Evolutionary conservation across 805 yeast genomes (phyloP).

Genomic region (Barnettozyma pratensis): DNA sequence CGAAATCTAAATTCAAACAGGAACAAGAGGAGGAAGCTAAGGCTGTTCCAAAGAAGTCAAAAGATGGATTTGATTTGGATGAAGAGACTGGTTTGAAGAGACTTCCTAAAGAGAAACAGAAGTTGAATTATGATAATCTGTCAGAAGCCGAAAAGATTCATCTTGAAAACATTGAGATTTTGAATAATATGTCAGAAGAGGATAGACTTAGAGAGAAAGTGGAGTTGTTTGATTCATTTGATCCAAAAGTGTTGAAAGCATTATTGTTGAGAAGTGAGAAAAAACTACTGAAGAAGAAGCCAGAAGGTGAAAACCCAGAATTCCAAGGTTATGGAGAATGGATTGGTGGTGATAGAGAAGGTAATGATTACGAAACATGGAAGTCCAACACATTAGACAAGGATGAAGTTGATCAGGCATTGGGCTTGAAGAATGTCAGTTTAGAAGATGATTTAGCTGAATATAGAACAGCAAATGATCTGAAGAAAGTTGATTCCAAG

Average conservation of each 20-base stretch:
- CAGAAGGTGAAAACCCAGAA: conserved; percentile 8
- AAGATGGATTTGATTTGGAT: conserved; percentile 86
- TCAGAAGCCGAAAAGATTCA: conserved; percentile 74
- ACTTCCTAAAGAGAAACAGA: conserved; percentile 91
- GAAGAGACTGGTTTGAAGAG: conserved; percentile 70
- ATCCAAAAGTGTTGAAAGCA: conserved; percentile 61
- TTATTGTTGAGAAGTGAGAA: conserved; percentile 52
- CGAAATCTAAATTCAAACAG: conserved; percentile 85
- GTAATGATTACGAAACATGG: conserved; percentile 17
- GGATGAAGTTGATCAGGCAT: conserved; percentile 16
- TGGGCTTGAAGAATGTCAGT: conserved; percentile 9
- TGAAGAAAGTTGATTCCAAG: background rate
- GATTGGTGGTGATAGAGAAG: conserved; percentile 26
- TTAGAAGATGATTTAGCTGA: conserved; percentile 3
- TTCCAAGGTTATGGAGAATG: conserved; percentile 26
- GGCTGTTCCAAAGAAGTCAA: conserved; percentile 17
- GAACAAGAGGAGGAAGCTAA: conserved; percentile 82
- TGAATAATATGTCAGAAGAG: conserved; percentile 57
- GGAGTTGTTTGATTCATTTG: conserved; percentile 61
- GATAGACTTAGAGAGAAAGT: conserved; percentile 61
- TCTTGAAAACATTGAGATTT: conserved; percentile 60
- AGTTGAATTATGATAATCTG: conserved; percentile 29
- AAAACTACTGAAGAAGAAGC: conserved; percentile 24
- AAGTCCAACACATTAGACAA: conserved; percentile 16
- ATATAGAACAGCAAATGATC: conserved; percentile 8